Evolutionary conservation across 2,329 filamentous ascomycete species (phyloP).

Genomic region (Apiospora marii): DNA sequence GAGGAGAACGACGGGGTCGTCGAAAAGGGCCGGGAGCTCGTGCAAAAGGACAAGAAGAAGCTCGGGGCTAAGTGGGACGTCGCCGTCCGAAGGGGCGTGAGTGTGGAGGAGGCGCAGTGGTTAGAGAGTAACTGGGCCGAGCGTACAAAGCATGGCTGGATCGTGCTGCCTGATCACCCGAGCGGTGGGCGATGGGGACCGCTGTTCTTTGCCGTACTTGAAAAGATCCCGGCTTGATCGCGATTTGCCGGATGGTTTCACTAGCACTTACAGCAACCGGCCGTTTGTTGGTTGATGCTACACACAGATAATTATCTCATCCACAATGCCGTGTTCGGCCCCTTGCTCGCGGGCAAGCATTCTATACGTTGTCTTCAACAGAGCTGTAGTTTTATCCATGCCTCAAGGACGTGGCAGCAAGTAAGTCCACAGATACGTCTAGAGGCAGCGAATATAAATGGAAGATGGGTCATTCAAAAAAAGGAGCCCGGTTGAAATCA

Average conservation of each 20-base stretch:
- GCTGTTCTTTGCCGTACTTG: slow-evolving; percentile 48
- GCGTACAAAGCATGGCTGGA: slow-evolving; percentile 47
- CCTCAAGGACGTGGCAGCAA: background rate
- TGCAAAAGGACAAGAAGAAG: slow-evolving; percentile 48
- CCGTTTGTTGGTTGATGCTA: background rate
- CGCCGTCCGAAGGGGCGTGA: slow-evolving; percentile 38
- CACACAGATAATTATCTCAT: background rate
- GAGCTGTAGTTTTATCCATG: background rate
- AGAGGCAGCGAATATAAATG: background rate
- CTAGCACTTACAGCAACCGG: background rate
- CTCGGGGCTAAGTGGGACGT: slow-evolving; percentile 41
- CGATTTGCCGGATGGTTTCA: background rate
- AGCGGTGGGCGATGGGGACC: slow-evolving; percentile 47
- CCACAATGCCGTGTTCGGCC: background rate
- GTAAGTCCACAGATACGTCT: background rate
- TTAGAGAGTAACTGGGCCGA: slow-evolving; percentile 38
- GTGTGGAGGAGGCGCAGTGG: slow-evolving; percentile 25
- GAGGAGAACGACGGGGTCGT: slow-evolving; percentile 51
- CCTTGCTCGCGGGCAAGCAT: background rate
- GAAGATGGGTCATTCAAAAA: background rate
- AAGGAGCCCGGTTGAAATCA: background rate
- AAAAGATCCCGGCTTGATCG: slow-evolving; percentile 40
- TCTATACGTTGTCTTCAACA: background rate
- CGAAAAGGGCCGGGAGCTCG: slow-evolving; percentile 42
- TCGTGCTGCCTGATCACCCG: slow-evolving; percentile 48